Evolutionary conservation across 805 yeast genomes (phyloP).

Genomic region (Priceomyces haplophilus): DNA sequence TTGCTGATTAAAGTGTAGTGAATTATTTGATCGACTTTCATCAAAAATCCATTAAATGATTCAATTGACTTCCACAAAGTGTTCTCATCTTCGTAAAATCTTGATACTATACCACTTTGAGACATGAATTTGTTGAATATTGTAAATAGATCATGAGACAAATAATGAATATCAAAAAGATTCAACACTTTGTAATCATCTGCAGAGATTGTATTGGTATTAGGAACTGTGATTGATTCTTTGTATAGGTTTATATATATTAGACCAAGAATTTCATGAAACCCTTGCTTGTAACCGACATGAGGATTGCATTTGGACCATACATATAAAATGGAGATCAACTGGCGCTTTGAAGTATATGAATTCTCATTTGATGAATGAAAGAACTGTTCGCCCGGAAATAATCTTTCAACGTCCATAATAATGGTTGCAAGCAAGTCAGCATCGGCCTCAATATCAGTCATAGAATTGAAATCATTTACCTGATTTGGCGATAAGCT

Average conservation of each 20-base stretch:
- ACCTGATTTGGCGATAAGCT: conserved; percentile 4
- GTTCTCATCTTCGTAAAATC: conserved; percentile 39
- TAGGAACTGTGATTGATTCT: conserved; percentile 33
- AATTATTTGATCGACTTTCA: conserved; percentile 48
- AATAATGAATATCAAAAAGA: conserved; percentile 36
- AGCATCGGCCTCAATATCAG: conserved; percentile 23
- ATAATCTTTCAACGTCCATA: conserved; percentile 51
- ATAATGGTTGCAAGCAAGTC: conserved; percentile 43
- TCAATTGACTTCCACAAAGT: conserved; percentile 46
- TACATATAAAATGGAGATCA: conserved; percentile 44
- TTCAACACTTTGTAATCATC: conserved; percentile 35
- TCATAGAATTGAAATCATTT: conserved; percentile 2
- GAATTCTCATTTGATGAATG: conserved; percentile 15
- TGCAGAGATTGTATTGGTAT: conserved; percentile 19
- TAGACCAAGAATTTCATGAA: conserved; percentile 53
- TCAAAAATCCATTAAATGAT: conserved; percentile 44
- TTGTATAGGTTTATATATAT: conserved; percentile 38
- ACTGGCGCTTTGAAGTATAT: conserved; percentile 19
- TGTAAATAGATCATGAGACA: conserved; percentile 43
- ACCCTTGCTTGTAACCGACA: conserved; percentile 52
- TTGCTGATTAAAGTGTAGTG: conserved; percentile 44
- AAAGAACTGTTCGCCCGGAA: conserved; percentile 44
- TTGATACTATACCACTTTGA: conserved; percentile 36
- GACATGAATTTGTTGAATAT: conserved; percentile 43
- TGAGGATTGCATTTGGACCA: conserved; percentile 50